phyloP scores from a whole-genome alignment of 148 eudicot species.

The Fallopia convolvulus region DNA sequence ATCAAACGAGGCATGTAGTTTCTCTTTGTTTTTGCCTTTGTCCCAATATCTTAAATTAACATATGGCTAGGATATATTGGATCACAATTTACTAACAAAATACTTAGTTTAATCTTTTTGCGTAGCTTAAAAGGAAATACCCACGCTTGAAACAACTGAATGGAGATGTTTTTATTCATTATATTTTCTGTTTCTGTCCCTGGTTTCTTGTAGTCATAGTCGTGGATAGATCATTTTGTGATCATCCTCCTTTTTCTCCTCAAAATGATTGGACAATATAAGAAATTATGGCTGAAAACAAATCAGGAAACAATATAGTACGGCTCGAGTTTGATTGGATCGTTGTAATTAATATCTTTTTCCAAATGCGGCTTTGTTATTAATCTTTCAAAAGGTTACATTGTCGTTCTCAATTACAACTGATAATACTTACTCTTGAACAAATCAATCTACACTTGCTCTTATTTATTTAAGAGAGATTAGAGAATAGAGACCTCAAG shows the following conservation, averaged over 20 bases:
- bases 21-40: background rate
- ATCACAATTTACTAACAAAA: background rate
- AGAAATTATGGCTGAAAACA: background rate
- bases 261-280: background rate
- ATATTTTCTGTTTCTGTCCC: background rate
- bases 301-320: too few species aligned
- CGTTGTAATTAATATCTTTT: too few species aligned
- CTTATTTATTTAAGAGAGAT: too few species aligned
- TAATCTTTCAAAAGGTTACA: too few species aligned
- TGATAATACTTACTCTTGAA: too few species aligned
- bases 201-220: background rate
- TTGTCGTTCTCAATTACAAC: too few species aligned
- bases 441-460: too few species aligned
- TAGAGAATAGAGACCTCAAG: too few species aligned
- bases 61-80: background rate
- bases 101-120: background rate
- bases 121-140: background rate
- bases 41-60: background rate
- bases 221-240: background rate
- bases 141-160: background rate
- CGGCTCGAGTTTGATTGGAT: too few species aligned
- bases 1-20: conserved; percentile 48
- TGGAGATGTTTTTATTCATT: background rate
- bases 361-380: too few species aligned
- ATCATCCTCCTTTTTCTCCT: background rate